phyloP scores from a whole-genome alignment of 768 basidiomycete species.

The Termitomyces sp. region DNA sequence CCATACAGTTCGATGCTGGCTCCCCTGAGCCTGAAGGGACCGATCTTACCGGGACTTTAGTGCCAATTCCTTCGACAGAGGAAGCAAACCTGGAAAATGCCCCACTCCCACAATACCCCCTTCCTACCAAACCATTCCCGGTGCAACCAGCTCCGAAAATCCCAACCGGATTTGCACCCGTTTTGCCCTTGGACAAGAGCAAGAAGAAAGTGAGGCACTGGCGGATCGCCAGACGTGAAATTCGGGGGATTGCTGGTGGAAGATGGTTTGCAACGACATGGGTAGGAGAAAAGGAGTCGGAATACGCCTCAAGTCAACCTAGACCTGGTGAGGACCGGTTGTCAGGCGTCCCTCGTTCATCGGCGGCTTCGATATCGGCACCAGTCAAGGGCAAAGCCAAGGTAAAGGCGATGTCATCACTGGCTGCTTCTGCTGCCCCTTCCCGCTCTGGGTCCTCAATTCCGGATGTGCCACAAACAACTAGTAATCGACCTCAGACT shows the following conservation, averaged over 20 bases:
- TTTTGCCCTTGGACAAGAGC: slow-evolving; percentile 60
- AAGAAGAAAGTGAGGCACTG: slow-evolving; percentile 62
- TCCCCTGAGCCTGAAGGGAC: slow-evolving; percentile 46
- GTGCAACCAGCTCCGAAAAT: slow-evolving; percentile 78
- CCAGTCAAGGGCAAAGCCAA: slow-evolving; percentile 39
- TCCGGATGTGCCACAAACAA: slow-evolving; percentile 33
- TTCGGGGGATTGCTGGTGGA: slow-evolving; percentile 78
- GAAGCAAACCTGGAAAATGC: slow-evolving; percentile 51
- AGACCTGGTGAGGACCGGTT: slow-evolving; percentile 27
- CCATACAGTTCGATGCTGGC: slow-evolving; percentile 38
- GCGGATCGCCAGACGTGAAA: slow-evolving; percentile 70
- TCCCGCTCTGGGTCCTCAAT: slow-evolving; percentile 54
- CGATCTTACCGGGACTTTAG: slow-evolving; percentile 22
- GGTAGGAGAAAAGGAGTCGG: slow-evolving; percentile 81
- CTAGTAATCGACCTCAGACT: slow-evolving; percentile 47
- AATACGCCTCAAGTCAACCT: slow-evolving; percentile 35
- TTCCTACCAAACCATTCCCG: slow-evolving; percentile 79
- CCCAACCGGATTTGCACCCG: slow-evolving; percentile 64
- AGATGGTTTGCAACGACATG: slow-evolving; percentile 77
- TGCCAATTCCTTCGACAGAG: slow-evolving; percentile 25
- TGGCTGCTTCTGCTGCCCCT: slow-evolving; percentile 43
- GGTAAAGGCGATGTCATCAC: slow-evolving; percentile 31
- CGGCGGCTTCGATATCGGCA: slow-evolving; percentile 39
- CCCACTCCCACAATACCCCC: slow-evolving; percentile 68
- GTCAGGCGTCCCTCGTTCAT: slow-evolving; percentile 29